Evolutionary conservation across 352 stramenopile genomes (phyloP).

Genomic region (Globisporangium polare): DNA sequence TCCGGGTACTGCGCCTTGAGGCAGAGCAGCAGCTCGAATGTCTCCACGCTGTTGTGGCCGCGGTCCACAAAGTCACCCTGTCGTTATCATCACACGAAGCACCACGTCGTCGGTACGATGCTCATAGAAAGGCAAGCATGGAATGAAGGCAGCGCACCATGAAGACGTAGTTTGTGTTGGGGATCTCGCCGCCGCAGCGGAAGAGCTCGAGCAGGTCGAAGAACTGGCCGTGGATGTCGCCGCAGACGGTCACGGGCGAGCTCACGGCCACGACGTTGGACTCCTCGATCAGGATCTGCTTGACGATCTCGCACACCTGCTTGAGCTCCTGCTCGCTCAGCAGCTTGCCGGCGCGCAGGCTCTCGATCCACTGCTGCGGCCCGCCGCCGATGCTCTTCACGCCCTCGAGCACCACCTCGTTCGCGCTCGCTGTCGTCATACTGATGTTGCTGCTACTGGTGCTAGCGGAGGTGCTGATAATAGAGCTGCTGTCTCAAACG

Average conservation of each 20-base stretch:
- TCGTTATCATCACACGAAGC: conserved; percentile 6
- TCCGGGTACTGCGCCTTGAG: conserved; percentile 87
- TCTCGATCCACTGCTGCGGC: conserved; percentile 84
- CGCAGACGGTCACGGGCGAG: conserved; percentile 86
- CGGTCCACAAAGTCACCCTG: conserved; percentile 90
- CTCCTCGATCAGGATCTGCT: conserved; percentile 90
- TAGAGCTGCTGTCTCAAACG: neutral
- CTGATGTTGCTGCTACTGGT: neutral
- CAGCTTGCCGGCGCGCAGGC: conserved; percentile 68
- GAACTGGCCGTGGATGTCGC: conserved; percentile 90
- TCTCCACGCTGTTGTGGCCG: conserved; percentile 89
- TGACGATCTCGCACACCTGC: conserved; percentile 88
- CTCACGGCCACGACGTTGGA: conserved; percentile 90
- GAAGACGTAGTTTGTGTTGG: conserved; percentile 90
- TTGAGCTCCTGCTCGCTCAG: conserved; percentile 88
- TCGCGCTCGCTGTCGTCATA: conserved; percentile 55
- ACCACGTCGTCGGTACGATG: neutral
- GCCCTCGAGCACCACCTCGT: conserved; percentile 52
- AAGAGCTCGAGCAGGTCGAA: conserved; percentile 89
- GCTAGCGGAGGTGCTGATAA: neutral
- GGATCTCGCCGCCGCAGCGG: conserved; percentile 75
- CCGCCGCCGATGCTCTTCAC: conserved; percentile 59
- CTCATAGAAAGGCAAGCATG: neutral
- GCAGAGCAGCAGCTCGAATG: conserved; percentile 84
- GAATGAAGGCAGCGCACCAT: conserved; percentile 44